Evolutionary conservation across 257 asterid genomes (phyloP).

Genomic region (Fraxinus excelsior): DNA sequence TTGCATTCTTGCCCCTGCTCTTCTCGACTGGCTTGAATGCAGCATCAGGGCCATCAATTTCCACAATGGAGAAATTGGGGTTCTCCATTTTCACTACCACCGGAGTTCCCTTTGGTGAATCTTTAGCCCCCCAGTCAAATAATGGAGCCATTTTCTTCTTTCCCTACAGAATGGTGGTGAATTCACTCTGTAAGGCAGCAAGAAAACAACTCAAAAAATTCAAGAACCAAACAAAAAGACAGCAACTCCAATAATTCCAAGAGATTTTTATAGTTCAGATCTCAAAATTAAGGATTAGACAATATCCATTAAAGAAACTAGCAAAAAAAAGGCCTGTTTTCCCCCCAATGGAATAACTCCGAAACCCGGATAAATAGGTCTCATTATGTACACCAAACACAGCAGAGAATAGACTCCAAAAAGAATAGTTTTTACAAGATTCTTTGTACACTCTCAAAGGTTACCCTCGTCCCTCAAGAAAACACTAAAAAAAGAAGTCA

Average conservation of each 20-base stretch:
- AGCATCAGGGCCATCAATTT: constrained; percentile 68
- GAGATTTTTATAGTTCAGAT: constrained; percentile 37
- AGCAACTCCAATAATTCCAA: constrained; percentile 9
- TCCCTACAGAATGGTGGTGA: constrained; percentile 3
- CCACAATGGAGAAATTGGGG: constrained; percentile 64
- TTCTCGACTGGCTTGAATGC: constrained; percentile 68
- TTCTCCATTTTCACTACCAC: constrained; percentile 73
- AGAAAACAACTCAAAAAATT: constrained; percentile 8
- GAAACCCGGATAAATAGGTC: constrained; percentile 30
- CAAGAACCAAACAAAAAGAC: constrained; percentile 17
- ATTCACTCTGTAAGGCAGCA: neutral
- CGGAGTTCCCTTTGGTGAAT: constrained; percentile 47
- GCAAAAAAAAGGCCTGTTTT: constrained; percentile 4
- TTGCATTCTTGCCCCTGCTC: constrained; percentile 61
- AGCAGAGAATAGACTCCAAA: constrained; percentile 17
- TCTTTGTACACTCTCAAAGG: constrained; percentile 57
- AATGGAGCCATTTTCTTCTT: constrained; percentile 60
- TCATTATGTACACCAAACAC: constrained; percentile 20
- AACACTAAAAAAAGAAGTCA: constrained; percentile 34
- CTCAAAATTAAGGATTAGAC: constrained; percentile 26
- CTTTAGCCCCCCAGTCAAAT: constrained; percentile 54
- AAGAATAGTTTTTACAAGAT: constrained; percentile 35
- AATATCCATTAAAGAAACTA: constrained; percentile 29
- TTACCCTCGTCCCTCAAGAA: constrained; percentile 38
- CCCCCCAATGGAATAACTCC: constrained; percentile 22